Base-by-base conservation (phyloP, 169 alveolate genomes). In the Cryptosporidium viatorum region DNA sequence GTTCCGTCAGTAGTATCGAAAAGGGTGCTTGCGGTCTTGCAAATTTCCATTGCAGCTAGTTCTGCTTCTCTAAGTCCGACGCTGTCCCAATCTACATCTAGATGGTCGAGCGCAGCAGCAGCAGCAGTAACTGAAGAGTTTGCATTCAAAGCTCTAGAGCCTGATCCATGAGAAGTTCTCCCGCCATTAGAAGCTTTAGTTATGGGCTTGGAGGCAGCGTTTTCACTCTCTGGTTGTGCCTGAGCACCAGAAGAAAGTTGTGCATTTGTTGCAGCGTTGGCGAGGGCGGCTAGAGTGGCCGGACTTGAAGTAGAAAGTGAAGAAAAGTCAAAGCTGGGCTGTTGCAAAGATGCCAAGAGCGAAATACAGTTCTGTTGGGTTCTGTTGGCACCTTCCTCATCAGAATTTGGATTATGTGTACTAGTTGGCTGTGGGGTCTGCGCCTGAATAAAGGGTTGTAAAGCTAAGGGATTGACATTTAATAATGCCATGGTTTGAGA, bases 1-100 rank as follows among this genome's bases (percentile, higher is more conserved):
- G 89, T 80, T 45, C 75, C 89, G 29, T 80, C 89, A n/a, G 89
- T 80, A 10, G 89, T 80, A 9, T 80, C 89, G 39, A 80, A 80
- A 21, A 80, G 75, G 62, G 67, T 80, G 51, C 80, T 80, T 9
- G 89, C 89, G 12, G 89, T 80, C 10, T 80, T 80, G 12, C 89
- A 80, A 29, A 80, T 80, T 50, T 80, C 89, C 75, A 80, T 80
- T 37, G 89, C 89, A 60, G 89, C 89, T 23, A 80, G 41, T 48
- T 80, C 89, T 7, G 89, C 89, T 51, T 80, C 89, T 16, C 89
- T 33, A 21, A 80, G 68, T 7, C 89, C 89, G 43, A 80, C 89
- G 16, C 89, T 80, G 26, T 80, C 89, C 89, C 89, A 80, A 33
- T 80, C 89, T 5, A 80, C 89, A 35, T 80, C 89, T 18, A 80